These are phyloP conservation scores for Adansonia digitata DNA, from an alignment of 345 rosid species.

Conservation along the genomic window DNA sequence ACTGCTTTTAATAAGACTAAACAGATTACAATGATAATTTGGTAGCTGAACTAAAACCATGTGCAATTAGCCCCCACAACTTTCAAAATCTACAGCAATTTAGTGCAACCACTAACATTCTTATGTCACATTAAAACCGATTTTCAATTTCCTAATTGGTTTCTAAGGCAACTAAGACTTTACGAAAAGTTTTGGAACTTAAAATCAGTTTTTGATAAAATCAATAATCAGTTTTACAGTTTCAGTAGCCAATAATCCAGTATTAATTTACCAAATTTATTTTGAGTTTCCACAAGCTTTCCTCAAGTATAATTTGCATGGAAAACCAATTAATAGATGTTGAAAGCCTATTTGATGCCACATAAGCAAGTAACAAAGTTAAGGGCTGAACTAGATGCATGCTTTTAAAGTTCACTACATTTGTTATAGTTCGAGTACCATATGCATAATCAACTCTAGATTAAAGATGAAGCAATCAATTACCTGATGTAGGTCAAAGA, in stretches of 20 bases:
- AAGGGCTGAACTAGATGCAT: background rate
- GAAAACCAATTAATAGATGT: background rate
- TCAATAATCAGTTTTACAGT: background rate
- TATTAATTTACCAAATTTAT: background rate
- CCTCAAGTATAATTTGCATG: background rate
- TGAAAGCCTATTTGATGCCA: background rate
- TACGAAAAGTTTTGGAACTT: background rate
- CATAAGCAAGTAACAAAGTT: background rate
- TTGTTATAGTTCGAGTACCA: background rate
- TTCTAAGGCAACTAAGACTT: background rate
- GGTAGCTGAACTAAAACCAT: background rate
- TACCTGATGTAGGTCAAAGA: conserved; percentile 98
- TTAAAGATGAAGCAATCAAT: conserved; percentile 20
- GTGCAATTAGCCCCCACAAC: background rate
- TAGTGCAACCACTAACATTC: background rate
- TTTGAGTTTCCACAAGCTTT: background rate
- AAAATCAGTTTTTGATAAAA: background rate
- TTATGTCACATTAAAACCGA: background rate
- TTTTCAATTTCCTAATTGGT: background rate
- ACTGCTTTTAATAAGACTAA: background rate
- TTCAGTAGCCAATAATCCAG: background rate
- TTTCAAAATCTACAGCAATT: background rate
- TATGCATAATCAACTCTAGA: background rate
- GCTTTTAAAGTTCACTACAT: background rate
- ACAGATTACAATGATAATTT: conserved; percentile 9